Percentiles rank a stretch among this genome's conserved stretches.
Evolutionary conservation across 2,329 filamentous ascomycete species (phyloP).

Genomic region (Dothideomycetes sp.): DNA sequence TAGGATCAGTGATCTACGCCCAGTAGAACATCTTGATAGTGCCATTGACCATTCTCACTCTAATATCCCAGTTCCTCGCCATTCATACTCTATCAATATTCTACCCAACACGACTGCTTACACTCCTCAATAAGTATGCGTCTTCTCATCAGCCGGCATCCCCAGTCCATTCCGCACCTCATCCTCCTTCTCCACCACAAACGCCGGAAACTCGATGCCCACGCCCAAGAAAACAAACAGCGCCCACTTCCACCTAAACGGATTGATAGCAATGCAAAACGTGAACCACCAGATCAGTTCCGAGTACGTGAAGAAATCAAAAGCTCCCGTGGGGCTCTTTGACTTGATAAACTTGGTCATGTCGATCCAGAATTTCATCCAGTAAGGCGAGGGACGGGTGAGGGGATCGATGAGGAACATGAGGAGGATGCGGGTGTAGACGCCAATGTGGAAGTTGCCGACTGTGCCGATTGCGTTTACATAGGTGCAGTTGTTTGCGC

Average conservation of each 20-base stretch:
- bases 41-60: no score
- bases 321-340: slow-evolving; percentile 60
- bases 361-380: slow-evolving; percentile 82
- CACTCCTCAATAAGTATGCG: slow-evolving; percentile 7
- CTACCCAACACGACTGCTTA: no score
- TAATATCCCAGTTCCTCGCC: no score
- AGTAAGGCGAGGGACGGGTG: slow-evolving; percentile 56
- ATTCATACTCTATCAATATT: no score
- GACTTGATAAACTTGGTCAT: slow-evolving; percentile 65
- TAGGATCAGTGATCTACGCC: no score
- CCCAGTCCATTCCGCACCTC: slow-evolving; percentile 44
- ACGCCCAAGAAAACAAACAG: slow-evolving; percentile 71
- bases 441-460: slow-evolving; percentile 81
- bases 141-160: slow-evolving; percentile 15
- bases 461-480: slow-evolving; percentile 70
- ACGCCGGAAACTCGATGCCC: slow-evolving; percentile 53
- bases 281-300: slow-evolving; percentile 79
- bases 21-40: no score
- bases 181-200: slow-evolving; percentile 57
- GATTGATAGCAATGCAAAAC: slow-evolving; percentile 61
- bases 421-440: slow-evolving; percentile 74
- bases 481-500: slow-evolving; percentile 76
- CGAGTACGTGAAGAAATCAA: slow-evolving; percentile 83
- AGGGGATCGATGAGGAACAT: slow-evolving; percentile 79
- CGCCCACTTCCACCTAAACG: slow-evolving; percentile 86